These are phyloP conservation scores for Bothia castanella DNA, from an alignment of 1,284 basidiomycete species.

Conservation along the genomic window DNA sequence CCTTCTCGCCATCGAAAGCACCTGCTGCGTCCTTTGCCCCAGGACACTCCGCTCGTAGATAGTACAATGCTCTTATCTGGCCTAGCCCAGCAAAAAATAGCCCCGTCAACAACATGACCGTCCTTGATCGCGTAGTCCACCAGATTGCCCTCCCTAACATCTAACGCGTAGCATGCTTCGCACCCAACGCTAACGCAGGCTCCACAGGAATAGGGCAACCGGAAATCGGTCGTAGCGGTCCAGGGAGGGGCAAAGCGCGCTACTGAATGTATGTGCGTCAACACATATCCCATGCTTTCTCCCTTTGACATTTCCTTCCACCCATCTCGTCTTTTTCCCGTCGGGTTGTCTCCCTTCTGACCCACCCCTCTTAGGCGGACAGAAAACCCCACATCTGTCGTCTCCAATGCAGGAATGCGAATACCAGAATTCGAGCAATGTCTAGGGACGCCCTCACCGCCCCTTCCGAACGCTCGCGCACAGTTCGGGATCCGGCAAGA, in stretches of 20 bases:
- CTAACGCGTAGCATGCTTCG: too few relatives aligned
- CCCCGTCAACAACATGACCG: slow-evolving; percentile 74
- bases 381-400: slow-evolving; percentile 68
- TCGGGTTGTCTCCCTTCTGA: neutral
- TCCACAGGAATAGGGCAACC: slow-evolving; percentile 23
- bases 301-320: too few relatives aligned
- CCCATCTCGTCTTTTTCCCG: too few relatives aligned
- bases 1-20: slow-evolving; percentile 23
- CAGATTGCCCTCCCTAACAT: too few relatives aligned
- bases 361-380: slow-evolving; percentile 50
- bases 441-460: slow-evolving; percentile 7
- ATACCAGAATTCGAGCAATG: slow-evolving; percentile 69
- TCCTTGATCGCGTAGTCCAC: too few relatives aligned
- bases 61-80: too few relatives aligned
- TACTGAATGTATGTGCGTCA: slow-evolving; percentile 59
- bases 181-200: too few relatives aligned
- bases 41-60: too few relatives aligned
- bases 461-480: slow-evolving; percentile 4
- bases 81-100: too few relatives aligned
- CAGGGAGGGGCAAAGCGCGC: slow-evolving; percentile 69
- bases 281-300: neutral
- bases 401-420: slow-evolving; percentile 75
- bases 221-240: slow-evolving; percentile 61
- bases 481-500: too few relatives aligned
- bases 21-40: too few relatives aligned